Evolutionary conservation across 1,139 yeast genomes (phyloP), one percentile per base, ranked within the genome.

Genomic region (Suhomyces bokatorum): DNA sequence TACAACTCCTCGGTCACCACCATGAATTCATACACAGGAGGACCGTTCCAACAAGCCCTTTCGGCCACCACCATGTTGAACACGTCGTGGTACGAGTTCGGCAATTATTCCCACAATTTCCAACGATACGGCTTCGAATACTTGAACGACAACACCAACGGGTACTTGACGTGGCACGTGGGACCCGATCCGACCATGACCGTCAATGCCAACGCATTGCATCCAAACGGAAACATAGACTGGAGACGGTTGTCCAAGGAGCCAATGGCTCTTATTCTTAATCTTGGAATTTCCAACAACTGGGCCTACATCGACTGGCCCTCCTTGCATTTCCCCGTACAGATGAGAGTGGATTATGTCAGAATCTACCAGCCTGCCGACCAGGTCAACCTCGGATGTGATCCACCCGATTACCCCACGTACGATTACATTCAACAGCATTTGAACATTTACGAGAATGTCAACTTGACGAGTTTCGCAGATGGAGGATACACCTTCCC

Each of bases 281-380:
- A 62, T 45, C 54, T 63, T 47, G 67, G 67, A 47, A 49, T 63
- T 22, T 62, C 67, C 32, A 60, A 58, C 48, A 60, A 54, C 38
- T 63, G 67, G 67, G 66, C 66, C n/a, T 62, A 62, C 39, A 62
- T 63, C 26, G 62, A 62, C 44, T 63, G 67, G 67, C 62, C 63
- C 12, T 50, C 60, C 1, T 44, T 63, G 38, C 45, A 45, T 20
- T 63, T 63, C 51, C 67, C 67, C n/a, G 48, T 51, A 27, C 48
- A 48, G 27, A 52, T 62, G 58, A 53, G 56, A 17, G 43, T 62
- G 12, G 65, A 61, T 38, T 58, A 59, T 33, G 62, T 62, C 27
- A 53, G 67, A 24, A 44, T 63, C 3, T 63, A 63, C 47, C 67
- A 63, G 43, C 66, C 66, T 1, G 48, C 53, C 27, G 59, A 57